These are phyloP conservation scores for Gomphus bonarii DNA, from an alignment of 1,284 basidiomycete species.

Conservation along the genomic window DNA sequence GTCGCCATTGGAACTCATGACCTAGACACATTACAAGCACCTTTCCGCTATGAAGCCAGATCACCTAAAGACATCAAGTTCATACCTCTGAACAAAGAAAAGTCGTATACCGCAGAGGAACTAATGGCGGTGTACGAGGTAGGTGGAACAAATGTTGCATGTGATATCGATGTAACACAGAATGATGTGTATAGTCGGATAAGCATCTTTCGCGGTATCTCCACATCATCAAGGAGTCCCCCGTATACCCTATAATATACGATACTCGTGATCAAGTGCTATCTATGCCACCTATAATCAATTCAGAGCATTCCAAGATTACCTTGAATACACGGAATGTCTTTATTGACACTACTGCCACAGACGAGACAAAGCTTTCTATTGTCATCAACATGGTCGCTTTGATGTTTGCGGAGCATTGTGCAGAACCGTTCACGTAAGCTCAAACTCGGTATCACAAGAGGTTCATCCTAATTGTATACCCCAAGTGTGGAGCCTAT, in stretches of 20 bases:
- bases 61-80: slow-evolving; percentile 92
- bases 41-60: slow-evolving; percentile 89
- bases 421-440: slow-evolving; percentile 83
- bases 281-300: slow-evolving; percentile 98
- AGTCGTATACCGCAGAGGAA: slow-evolving; percentile 70
- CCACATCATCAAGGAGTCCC: slow-evolving; percentile 88
- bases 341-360: slow-evolving; percentile 70
- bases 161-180: neutral
- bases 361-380: slow-evolving; percentile 92
- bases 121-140: slow-evolving; percentile 90
- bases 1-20: slow-evolving; percentile 99
- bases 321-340: slow-evolving; percentile 89
- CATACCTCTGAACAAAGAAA: slow-evolving; percentile 70
- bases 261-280: slow-evolving; percentile 80
- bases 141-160: slow-evolving; percentile 15
- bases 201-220: slow-evolving; percentile 87
- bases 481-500: slow-evolving; percentile 77
- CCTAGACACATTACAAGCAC: slow-evolving; percentile 78
- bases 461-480: too few relatives aligned
- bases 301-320: slow-evolving; percentile 92
- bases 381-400: slow-evolving; percentile 93
- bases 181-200: slow-evolving; percentile 55
- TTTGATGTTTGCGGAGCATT: slow-evolving; percentile 98
- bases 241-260: slow-evolving; percentile 97
- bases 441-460: slow-evolving; percentile 19